Conservation (phyloP, 2,329 filamentous ascomycete genomes). For the Taxawa tesnikishii region DNA sequence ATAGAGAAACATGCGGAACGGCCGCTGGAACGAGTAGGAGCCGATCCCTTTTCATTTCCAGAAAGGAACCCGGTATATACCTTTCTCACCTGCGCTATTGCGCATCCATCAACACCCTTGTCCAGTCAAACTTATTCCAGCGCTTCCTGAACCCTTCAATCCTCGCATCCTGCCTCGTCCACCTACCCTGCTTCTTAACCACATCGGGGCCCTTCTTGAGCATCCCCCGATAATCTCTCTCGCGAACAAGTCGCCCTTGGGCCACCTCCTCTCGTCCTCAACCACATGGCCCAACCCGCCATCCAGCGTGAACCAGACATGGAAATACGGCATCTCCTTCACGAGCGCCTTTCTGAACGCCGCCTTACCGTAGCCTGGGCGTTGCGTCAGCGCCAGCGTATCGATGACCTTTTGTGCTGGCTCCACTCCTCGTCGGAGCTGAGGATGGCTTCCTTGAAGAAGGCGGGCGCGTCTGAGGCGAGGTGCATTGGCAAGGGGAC, state of each 20-base stretch:
- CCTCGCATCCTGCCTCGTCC: conserved; percentile 57
- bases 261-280: conserved; percentile 77
- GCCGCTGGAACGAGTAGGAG: no score
- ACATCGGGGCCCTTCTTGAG: conserved; percentile 69
- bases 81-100: no score
- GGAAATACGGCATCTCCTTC: conserved; percentile 98
- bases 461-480: conserved; percentile 84
- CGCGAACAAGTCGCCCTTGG: conserved; percentile 82
- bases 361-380: conserved; percentile 59
- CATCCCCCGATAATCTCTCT: conserved; percentile 85
- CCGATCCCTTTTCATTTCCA: no score
- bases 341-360: conserved; percentile 75
- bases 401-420: conserved; percentile 94
- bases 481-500: conserved; percentile 83
- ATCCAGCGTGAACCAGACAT: conserved; percentile 89
- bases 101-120: conserved; percentile 44
- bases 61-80: no score
- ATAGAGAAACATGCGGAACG: no score
- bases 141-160: conserved; percentile 68
- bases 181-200: conserved; percentile 81
- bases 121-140: conserved; percentile 94
- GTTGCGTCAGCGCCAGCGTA: conserved; percentile 49
- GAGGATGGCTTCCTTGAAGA: conserved; percentile 90
- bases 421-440: conserved; percentile 85
- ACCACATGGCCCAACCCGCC: conserved; percentile 88